Percentiles rank a stretch among this genome's conserved stretches.
These are phyloP conservation scores for Sphaerobolus stellatus DNA, from an alignment of 1,284 basidiomycete species.

Conservation along the genomic window DNA sequence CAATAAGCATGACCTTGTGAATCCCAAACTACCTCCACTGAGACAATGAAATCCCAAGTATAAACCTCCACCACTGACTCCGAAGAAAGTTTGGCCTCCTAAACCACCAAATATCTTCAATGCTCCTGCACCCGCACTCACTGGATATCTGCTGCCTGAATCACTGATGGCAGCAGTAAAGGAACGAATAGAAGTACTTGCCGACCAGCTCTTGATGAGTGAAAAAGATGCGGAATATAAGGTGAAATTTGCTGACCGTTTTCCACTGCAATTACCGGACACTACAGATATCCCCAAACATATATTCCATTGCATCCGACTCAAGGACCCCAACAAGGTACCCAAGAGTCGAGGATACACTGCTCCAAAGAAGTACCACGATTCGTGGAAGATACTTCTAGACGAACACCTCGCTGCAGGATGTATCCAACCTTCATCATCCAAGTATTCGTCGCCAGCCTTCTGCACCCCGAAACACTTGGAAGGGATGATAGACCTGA, in stretches of 20 bases:
- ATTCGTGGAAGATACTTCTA: conserved; percentile 28
- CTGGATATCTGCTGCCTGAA: too few relatives aligned
- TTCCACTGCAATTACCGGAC: too few relatives aligned
- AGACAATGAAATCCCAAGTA: background rate
- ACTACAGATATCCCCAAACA: conserved; percentile 23
- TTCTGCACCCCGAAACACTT: too few relatives aligned
- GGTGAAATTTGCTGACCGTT: conserved; percentile 15
- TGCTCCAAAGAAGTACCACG: conserved; percentile 25
- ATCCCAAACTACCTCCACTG: background rate
- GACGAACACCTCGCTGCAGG: conserved; percentile 30
- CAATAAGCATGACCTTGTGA: too few relatives aligned
- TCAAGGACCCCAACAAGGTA: conserved; percentile 26
- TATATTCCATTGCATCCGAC: too few relatives aligned
- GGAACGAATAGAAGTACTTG: background rate
- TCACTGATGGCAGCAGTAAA: too few relatives aligned
- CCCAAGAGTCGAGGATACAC: too few relatives aligned
- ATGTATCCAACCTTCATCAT: conserved; percentile 28
- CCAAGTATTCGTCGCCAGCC: too few relatives aligned
- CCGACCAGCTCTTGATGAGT: background rate
- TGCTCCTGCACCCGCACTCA: too few relatives aligned
- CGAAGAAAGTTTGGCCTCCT: background rate
- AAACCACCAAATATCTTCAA: background rate
- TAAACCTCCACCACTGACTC: background rate
- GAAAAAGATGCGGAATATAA: conserved; percentile 14
- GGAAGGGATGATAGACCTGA: too few relatives aligned